Evolutionary conservation across 768 basidiomycete species (phyloP), one percentile per base, ranked within the genome.

Genomic region (Lactifluus piperatus): DNA sequence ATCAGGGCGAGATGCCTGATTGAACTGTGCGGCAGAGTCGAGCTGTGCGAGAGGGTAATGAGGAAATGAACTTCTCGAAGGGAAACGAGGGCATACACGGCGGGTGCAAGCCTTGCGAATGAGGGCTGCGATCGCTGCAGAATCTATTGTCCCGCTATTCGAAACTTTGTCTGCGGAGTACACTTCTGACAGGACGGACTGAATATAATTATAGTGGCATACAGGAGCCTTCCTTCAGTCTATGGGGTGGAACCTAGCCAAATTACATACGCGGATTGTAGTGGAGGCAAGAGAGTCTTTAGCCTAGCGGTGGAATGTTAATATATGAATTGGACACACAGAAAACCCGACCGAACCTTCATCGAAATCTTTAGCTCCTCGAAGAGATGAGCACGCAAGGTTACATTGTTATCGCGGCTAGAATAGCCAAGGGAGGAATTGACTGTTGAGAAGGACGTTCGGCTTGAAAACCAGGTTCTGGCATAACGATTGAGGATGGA

Each of bases 101-200:
- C 80, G 79, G 57, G 73, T 66, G 51, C 75, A 71, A 16, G 82
- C 82, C 71, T 81, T 87, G 22, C 81, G 79, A 45, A 88, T 57
- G 60, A 88, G 77, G 44, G 70, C 66, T 27, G 79, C 69, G 43
- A 86, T 76, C 36, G 72, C 71, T 5, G 83, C 74, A 5, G 80
- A 72, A n/a, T 77, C 62, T 11, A 83, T 64, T 29, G 74, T 72
- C 16, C 67, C 66, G 44, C 74, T 72, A 27, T 73, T 67, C 27
- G 77, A 69, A 7, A 69, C 68, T 70, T 89, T 89, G 71, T 88
- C 86, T 36, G 81, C 77, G 9, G 79, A 76, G 63, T 88, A 81
- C 2, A 89, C 76, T 57, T 89, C 87, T 10, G 87, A 76, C 18
- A 89, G 75, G 32, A 86, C 77, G 26, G 84, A 83, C 86, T 88